Percentiles rank a stretch among this genome's conserved stretches.
These are phyloP conservation scores for Meyerozyma smithsonii DNA, from an alignment of 1,139 yeast genomes.

Conservation along the genomic window DNA sequence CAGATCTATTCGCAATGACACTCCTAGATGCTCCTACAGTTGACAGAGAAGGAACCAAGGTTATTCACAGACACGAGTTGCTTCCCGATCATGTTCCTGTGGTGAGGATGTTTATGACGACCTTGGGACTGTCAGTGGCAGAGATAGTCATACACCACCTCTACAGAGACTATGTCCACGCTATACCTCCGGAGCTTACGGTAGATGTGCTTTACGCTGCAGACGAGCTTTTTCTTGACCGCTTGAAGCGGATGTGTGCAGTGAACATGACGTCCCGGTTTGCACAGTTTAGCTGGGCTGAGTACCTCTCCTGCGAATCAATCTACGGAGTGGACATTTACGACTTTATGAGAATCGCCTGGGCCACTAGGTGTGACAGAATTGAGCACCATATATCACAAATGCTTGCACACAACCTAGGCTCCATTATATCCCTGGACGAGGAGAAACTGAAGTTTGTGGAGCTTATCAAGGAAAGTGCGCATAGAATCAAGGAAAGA, in stretches of 20 bases:
- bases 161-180: conserved; percentile 53
- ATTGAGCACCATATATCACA: conserved; percentile 62
- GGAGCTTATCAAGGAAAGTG: conserved; percentile 37
- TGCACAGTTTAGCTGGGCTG: conserved; percentile 16
- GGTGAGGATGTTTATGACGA: conserved; percentile 22
- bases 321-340: conserved; percentile 38
- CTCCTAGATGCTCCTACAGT: conserved; percentile 16
- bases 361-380: conserved; percentile 64
- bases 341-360: conserved; percentile 58
- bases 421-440: conserved; percentile 27
- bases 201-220: conserved; percentile 57
- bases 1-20: conserved; percentile 29
- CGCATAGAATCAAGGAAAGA: conserved; percentile 53
- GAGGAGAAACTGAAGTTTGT: conserved; percentile 20
- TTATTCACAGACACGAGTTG: conserved; percentile 22
- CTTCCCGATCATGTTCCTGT: conserved; percentile 24
- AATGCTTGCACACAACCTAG: conserved; percentile 49
- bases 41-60: conserved; percentile 7
- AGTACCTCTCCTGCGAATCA: conserved; percentile 16
- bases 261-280: conserved; percentile 47
- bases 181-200: conserved; percentile 45
- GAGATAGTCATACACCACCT: conserved; percentile 53
- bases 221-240: conserved; percentile 56
- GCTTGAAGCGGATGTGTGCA: conserved; percentile 64
- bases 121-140: conserved; percentile 34